Evolutionary conservation across 176 grass and related monocot genomes (phyloP).

Genomic region (Alopecurus myosuroides): DNA sequence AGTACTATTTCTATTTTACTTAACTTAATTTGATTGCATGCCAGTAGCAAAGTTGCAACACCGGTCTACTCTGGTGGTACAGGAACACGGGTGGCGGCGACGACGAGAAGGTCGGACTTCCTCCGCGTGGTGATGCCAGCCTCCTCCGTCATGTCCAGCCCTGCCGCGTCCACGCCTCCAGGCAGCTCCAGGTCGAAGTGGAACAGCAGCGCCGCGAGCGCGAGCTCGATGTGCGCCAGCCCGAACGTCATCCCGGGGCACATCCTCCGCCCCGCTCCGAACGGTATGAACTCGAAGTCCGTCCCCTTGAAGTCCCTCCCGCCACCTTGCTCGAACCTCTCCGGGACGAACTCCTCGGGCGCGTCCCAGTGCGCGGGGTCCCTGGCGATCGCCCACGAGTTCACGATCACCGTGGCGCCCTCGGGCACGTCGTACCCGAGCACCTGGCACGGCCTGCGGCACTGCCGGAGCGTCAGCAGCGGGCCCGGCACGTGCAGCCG

Average conservation of each 20-base stretch:
- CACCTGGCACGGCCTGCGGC: conserved; percentile 11
- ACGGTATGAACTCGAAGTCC: conserved; percentile 49
- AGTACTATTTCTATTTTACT: too few species aligned
- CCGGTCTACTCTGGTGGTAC: neutral
- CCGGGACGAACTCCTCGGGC: conserved; percentile 37
- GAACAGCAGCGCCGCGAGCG: conserved; percentile 42
- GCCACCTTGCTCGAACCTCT: conserved; percentile 20
- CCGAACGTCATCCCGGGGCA: conserved; percentile 52
- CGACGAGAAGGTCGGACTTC: neutral
- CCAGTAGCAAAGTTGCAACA: too few species aligned
- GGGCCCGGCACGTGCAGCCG: conserved; percentile 45
- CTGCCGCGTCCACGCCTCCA: neutral
- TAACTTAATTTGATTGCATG: too few species aligned
- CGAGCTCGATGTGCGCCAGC: conserved; percentile 36
- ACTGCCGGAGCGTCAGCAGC: conserved; percentile 23
- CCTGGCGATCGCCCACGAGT: conserved; percentile 53
- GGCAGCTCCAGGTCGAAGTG: conserved; percentile 52
- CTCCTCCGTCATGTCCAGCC: conserved; percentile 42
- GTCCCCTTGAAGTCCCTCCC: conserved; percentile 33
- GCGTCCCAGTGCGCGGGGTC: conserved; percentile 36
- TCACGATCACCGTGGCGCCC: conserved; percentile 29
- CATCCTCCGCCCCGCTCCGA: conserved; percentile 38
- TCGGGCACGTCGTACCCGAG: conserved; percentile 32
- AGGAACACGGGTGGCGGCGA: neutral
- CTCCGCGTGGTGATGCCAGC: neutral